Base-by-base conservation (phyloP, 257 asterid species). In the Nicotiana benthamiana region DNA sequence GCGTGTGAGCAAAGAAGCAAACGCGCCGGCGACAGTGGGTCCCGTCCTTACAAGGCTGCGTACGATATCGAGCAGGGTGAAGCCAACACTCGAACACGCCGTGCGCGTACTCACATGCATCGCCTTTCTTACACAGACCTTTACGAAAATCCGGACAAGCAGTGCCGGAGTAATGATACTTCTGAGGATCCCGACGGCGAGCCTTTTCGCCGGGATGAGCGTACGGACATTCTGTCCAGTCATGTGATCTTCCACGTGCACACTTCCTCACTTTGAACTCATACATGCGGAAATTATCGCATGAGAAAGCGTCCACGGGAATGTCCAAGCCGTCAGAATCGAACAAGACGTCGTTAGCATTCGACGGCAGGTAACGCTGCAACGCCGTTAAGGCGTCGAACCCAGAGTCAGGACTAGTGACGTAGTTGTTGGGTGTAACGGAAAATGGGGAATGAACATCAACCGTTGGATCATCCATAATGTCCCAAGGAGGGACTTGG, bases 201-300 rank as follows among this genome's bases (percentile, higher is more conserved):
- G 98, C 98, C 89, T 94, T 94, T 88, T 94, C 98, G 3, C 97
- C 98, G 6, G 98, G 97, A 60, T 94, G 98, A 0, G 97, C 98
- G 80, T 82, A 94, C 17, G 97, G 98, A 81, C 98, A 94, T 79
- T 89, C 97, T 18, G 98, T 94, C 98, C 98, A 94, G 90, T 92
- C 98, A 65, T 94, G 98, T 51, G 97, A 89, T 86, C 96, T 86
- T 30, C 91, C 90, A 22, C 93, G 89, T 17, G 90, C 81, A 88
- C 98, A 94, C 48, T 84, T 87, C 85, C 87, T 83, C 75, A 94
- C 97, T 83, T 94, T 94, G 78, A 94, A 94, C 85, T 94, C 98
- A 80, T 86, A 91, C 91, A 94, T 94, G 7, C 98, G 91, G 90
- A 94, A 94, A 27, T 94, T 62, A 74, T 94, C 98, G 85, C 93